These are phyloP conservation scores for Aspergillus coremiiformis DNA, from an alignment of 495 filamentous ascomycete species.

Conservation along the genomic window DNA sequence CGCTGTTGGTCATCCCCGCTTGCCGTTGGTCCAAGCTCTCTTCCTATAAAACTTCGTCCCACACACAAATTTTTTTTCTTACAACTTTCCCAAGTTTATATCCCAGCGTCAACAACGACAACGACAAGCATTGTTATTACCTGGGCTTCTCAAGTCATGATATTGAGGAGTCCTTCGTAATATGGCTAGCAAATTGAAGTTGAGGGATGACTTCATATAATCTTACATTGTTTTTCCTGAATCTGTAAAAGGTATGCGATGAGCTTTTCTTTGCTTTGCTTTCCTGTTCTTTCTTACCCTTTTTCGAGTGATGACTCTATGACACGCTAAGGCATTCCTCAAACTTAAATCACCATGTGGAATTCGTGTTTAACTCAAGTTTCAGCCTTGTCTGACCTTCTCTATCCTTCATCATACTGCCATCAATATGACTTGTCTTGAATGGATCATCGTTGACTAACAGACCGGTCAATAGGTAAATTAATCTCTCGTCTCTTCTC, in stretches of 20 bases:
- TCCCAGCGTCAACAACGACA: conserved; percentile 14
- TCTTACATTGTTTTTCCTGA: not conserved
- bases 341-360: conserved; percentile 84
- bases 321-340: conserved; percentile 97
- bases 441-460: conserved; percentile 38
- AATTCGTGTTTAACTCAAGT: conserved; percentile 68
- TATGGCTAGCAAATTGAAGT: not conserved
- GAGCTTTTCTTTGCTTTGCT: conserved; percentile 3
- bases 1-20: conserved; percentile 6
- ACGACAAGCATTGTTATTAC: conserved; percentile 5
- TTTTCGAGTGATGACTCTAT: conserved; percentile 70
- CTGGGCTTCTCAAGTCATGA: conserved; percentile 2
- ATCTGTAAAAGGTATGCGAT: conserved; percentile 18
- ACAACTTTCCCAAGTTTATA: conserved; percentile 17
- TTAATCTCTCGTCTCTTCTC: conserved; percentile 18
- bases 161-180: not conserved
- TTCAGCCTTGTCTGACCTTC: conserved; percentile 97
- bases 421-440: conserved; percentile 18
- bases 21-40: conserved; percentile 11
- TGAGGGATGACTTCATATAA: not conserved
- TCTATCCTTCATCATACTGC: conserved; percentile 16
- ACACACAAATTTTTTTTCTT: conserved; percentile 37
- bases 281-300: conserved; percentile 8
- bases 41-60: conserved; percentile 14
- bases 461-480: conserved; percentile 46